A percentile compares a stretch with the other conserved stretches of the same genome.
These are phyloP conservation scores for Fusarium miscanthi DNA, from an alignment of 2,329 filamentous ascomycete genomes.

Conservation along the genomic window DNA sequence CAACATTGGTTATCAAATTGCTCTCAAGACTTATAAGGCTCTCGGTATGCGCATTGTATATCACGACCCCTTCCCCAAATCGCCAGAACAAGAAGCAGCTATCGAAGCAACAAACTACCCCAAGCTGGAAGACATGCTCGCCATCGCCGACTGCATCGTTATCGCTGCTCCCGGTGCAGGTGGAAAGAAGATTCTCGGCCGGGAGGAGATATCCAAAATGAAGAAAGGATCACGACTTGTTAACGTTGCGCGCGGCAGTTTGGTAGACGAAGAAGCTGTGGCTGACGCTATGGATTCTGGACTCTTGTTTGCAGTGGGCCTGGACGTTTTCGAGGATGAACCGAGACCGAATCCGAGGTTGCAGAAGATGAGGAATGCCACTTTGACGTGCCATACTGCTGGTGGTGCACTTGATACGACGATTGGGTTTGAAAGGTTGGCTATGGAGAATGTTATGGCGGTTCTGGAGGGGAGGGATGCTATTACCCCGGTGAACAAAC, in stretches of 20 bases:
- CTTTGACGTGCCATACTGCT: slow-evolving; percentile 65
- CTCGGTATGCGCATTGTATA: slow-evolving; percentile 70
- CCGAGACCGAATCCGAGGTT: slow-evolving; percentile 45
- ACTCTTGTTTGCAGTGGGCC: slow-evolving; percentile 45
- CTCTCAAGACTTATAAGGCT: slow-evolving; percentile 63
- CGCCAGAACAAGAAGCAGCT: slow-evolving; percentile 53
- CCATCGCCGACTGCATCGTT: slow-evolving; percentile 16
- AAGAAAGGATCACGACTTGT: slow-evolving; percentile 63
- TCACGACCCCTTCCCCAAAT: slow-evolving; percentile 58
- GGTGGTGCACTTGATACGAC: slow-evolving; percentile 66
- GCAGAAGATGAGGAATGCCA: slow-evolving; percentile 47
- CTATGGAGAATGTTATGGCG: slow-evolving; percentile 64
- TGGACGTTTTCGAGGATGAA: slow-evolving; percentile 31
- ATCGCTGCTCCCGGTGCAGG: slow-evolving; percentile 18
- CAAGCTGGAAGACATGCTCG: slow-evolving; percentile 16
- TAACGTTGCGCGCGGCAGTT: slow-evolving; percentile 59
- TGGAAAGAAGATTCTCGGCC: slow-evolving; percentile 11
- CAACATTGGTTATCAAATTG: slow-evolving; percentile 64
- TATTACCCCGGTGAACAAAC: slow-evolving; percentile 44
- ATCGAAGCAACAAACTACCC: slow-evolving; percentile 55
- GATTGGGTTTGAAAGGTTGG: slow-evolving; percentile 64
- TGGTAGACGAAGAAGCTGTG: slow-evolving; percentile 28
- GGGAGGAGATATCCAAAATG: slow-evolving; percentile 53
- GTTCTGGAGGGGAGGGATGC: slow-evolving; percentile 57
- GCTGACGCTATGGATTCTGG: slow-evolving; percentile 30